These are phyloP conservation scores for Hypoxylon sp. DNA, from an alignment of 2,329 filamentous ascomycete genomes.

Conservation along the genomic window DNA sequence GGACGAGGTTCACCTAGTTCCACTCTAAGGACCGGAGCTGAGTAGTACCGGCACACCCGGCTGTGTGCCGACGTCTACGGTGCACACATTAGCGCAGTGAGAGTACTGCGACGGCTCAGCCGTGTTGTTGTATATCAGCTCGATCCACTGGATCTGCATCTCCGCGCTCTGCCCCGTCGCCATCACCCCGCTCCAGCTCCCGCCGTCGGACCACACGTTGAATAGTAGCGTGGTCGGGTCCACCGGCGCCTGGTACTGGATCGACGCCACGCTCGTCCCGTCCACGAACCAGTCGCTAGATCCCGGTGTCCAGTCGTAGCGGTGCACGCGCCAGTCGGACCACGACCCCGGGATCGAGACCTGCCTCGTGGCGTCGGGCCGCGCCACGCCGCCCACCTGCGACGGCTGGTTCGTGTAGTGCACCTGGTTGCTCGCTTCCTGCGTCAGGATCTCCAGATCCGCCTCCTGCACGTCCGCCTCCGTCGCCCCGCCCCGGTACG, in stretches of 20 bases:
- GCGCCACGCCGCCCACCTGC: slow-evolving; percentile 45
- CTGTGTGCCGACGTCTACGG: slow-evolving; percentile 46
- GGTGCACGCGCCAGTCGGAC: slow-evolving; percentile 70
- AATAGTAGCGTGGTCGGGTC: slow-evolving; percentile 67
- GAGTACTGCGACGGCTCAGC: slow-evolving; percentile 29
- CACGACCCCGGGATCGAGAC: slow-evolving; percentile 55
- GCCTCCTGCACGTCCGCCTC: slow-evolving; percentile 63
- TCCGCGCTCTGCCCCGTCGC: slow-evolving; percentile 62
- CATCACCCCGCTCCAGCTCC: slow-evolving; percentile 73
- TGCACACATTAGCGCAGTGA: slow-evolving; percentile 54
- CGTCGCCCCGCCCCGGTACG: slow-evolving; percentile 58
- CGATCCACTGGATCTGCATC: slow-evolving; percentile 74
- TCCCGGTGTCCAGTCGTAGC: slow-evolving; percentile 72
- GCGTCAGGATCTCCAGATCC: slow-evolving; percentile 68
- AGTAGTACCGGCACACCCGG: slow-evolving; percentile 37
- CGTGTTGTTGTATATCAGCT: slow-evolving; percentile 69
- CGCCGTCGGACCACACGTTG: slow-evolving; percentile 74
- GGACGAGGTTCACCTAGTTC: background rate
- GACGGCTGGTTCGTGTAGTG: slow-evolving; percentile 75
- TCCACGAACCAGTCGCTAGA: slow-evolving; percentile 71
- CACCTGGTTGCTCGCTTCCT: slow-evolving; percentile 58
- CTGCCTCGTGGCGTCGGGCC: slow-evolving; percentile 30
- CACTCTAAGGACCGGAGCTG: slow-evolving; percentile 40
- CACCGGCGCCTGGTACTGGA: slow-evolving; percentile 68
- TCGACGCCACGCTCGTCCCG: slow-evolving; percentile 64